phyloP scores from a whole-genome alignment of 2,329 filamentous ascomycete species.

The Fusarium mangiferae region DNA sequence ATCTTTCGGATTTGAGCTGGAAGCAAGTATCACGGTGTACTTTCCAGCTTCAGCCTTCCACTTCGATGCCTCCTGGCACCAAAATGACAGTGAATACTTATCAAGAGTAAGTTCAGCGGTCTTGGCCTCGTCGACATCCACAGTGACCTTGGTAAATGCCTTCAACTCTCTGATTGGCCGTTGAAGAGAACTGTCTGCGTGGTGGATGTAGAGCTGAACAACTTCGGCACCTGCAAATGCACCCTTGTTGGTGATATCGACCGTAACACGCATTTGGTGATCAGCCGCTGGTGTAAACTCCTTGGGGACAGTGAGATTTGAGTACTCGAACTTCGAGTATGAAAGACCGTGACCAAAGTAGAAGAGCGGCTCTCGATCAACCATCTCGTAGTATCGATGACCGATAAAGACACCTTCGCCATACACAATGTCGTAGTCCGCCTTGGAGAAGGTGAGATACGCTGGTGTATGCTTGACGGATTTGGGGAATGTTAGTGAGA shows the following conservation, averaged over 20 bases:
- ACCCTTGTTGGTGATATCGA: slow-evolving; percentile 26
- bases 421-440: slow-evolving; percentile 73
- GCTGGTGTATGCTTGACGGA: slow-evolving; percentile 73
- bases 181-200: slow-evolving; percentile 18
- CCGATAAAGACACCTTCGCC: slow-evolving; percentile 80
- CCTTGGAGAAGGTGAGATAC: slow-evolving; percentile 72
- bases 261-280: slow-evolving; percentile 20
- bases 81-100: slow-evolving; percentile 34
- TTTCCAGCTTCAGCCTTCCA: slow-evolving; percentile 36
- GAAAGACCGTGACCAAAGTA: slow-evolving; percentile 77
- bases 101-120: slow-evolving; percentile 8
- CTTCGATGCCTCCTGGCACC: slow-evolving; percentile 25
- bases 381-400: slow-evolving; percentile 74
- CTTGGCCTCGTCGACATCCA: slow-evolving; percentile 1
- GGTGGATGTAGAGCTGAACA: slow-evolving; percentile 32
- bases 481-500: slow-evolving; percentile 73
- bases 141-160: slow-evolving; percentile 12
- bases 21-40: slow-evolving; percentile 31
- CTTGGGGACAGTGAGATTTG: neutral
- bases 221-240: slow-evolving; percentile 20
- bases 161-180: slow-evolving; percentile 27
- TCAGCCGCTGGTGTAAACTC: neutral
- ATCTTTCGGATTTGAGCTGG: slow-evolving; percentile 30
- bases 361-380: slow-evolving; percentile 62
- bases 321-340: slow-evolving; percentile 73